These are phyloP conservation scores for Tricholoma furcatifolium DNA, from an alignment of 768 basidiomycete species.

Conservation along the genomic window DNA sequence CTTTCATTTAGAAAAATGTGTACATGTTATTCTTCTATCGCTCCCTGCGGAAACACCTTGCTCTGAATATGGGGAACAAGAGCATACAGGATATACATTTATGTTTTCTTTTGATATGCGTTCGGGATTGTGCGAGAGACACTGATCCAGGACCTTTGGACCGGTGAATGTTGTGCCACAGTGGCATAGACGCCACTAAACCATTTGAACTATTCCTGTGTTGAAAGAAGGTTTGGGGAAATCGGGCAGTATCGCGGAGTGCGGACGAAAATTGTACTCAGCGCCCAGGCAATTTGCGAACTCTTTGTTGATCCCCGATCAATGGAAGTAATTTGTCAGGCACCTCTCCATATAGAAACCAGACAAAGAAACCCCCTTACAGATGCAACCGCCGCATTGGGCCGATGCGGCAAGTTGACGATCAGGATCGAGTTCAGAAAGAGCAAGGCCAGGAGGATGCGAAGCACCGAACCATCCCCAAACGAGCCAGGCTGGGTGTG, in stretches of 20 bases:
- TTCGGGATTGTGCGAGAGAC: not conserved
- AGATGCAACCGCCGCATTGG: constrained; percentile 31
- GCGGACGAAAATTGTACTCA: constrained; percentile 16
- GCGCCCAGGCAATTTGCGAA: constrained; percentile 31
- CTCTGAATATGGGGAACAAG: too few relatives aligned
- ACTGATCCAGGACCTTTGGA: not conserved
- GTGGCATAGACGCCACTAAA: constrained; percentile 30
- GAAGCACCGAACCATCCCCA: constrained; percentile 22
- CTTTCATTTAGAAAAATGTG: too few relatives aligned
- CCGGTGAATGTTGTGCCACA: constrained; percentile 2
- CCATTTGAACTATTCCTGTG: constrained; percentile 31
- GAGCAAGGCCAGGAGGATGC: constrained; percentile 16
- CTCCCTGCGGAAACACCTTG: too few relatives aligned
- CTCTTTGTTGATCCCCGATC: constrained; percentile 62
- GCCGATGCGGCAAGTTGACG: constrained; percentile 18
- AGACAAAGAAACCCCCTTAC: not conserved
- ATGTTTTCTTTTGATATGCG: not conserved
- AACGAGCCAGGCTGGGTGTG: constrained; percentile 1
- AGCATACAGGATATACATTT: constrained; percentile 1
- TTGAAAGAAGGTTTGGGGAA: not conserved
- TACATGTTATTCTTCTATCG: too few relatives aligned
- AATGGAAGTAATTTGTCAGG: constrained; percentile 41
- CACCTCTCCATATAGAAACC: constrained; percentile 23
- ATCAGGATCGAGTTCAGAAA: constrained; percentile 7
- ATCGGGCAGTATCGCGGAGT: constrained; percentile 20